These are phyloP conservation scores for Dendrobium huoshanense DNA, from an alignment of 106 monocot genomes.

Conservation along the genomic window DNA sequence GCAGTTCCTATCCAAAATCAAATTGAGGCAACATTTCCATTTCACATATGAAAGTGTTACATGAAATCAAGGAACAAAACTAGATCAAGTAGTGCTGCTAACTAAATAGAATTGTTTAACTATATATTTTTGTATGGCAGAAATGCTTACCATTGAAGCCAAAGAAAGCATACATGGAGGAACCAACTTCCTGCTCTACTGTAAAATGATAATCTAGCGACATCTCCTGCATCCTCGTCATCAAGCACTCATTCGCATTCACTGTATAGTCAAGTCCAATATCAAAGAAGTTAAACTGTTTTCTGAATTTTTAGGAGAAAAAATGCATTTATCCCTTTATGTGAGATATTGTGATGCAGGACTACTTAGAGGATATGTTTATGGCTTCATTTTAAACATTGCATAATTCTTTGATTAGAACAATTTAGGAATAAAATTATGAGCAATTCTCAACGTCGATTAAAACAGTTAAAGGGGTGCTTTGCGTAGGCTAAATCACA, in stretches of 20 bases:
- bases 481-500: no score
- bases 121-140: background rate
- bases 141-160: constrained; percentile 30
- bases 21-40: background rate
- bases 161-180: constrained; percentile 29
- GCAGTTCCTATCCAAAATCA: constrained; percentile 21
- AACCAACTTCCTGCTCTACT: constrained; percentile 34
- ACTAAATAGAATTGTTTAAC: background rate
- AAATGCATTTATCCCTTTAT: background rate
- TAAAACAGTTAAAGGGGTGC: no score
- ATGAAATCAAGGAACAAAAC: background rate
- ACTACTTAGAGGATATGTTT: no score
- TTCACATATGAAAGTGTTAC: background rate
- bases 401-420: no score
- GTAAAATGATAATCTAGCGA: constrained; percentile 33
- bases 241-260: constrained; percentile 31
- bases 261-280: constrained; percentile 11
- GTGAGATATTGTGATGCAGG: no score
- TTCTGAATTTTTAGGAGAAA: background rate
- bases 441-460: no score
- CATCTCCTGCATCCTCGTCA: constrained; percentile 49
- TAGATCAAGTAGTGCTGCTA: background rate
- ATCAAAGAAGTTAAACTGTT: background rate
- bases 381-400: no score
- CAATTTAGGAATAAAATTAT: no score